A percentile compares a stretch with the other conserved stretches of the same genome.
Conservation (phyloP, 2,329 filamentous ascomycete species). For the Cadophora sp. region DNA sequence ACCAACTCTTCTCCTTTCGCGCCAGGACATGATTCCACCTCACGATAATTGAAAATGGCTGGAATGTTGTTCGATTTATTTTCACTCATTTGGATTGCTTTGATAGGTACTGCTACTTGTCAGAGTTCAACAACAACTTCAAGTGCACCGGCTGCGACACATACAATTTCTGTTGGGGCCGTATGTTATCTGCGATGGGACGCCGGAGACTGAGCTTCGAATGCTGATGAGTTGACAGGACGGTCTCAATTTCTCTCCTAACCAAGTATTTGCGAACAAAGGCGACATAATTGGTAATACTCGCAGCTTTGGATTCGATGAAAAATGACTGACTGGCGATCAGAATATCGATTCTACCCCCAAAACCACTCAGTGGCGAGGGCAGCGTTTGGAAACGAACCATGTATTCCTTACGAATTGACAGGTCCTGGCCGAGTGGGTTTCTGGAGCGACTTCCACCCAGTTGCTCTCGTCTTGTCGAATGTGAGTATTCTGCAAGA, state of each 20-base stretch:
- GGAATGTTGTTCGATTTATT: slow-evolving; percentile 31
- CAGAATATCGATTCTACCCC: slow-evolving; percentile 66
- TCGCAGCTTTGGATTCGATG: background rate
- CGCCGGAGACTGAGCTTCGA: background rate
- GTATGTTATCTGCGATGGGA: slow-evolving; percentile 35
- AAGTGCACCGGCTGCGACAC: slow-evolving; percentile 36
- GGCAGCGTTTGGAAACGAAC: slow-evolving; percentile 59
- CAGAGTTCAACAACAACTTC: slow-evolving; percentile 31
- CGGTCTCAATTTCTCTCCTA: slow-evolving; percentile 47
- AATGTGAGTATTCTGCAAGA: slow-evolving; percentile 48
- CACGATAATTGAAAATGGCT: slow-evolving; percentile 22
- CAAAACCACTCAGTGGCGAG: slow-evolving; percentile 69
- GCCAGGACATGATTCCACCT: slow-evolving; percentile 16
- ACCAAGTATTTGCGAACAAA: slow-evolving; percentile 47
- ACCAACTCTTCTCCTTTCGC: slow-evolving; percentile 15
- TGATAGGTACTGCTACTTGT: slow-evolving; percentile 24
- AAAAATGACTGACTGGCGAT: slow-evolving; percentile 14
- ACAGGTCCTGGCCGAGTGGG: slow-evolving; percentile 54
- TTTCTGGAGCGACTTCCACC: slow-evolving; percentile 60
- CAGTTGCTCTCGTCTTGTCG: slow-evolving; percentile 50
- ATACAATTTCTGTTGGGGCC: slow-evolving; percentile 43
- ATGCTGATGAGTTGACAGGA: slow-evolving; percentile 31
- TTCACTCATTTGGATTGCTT: slow-evolving; percentile 27
- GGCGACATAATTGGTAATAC: slow-evolving; percentile 57
- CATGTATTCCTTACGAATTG: slow-evolving; percentile 68